Conservation (phyloP, 1,284 basidiomycete species). For the Sporisorium graminicola region DNA sequence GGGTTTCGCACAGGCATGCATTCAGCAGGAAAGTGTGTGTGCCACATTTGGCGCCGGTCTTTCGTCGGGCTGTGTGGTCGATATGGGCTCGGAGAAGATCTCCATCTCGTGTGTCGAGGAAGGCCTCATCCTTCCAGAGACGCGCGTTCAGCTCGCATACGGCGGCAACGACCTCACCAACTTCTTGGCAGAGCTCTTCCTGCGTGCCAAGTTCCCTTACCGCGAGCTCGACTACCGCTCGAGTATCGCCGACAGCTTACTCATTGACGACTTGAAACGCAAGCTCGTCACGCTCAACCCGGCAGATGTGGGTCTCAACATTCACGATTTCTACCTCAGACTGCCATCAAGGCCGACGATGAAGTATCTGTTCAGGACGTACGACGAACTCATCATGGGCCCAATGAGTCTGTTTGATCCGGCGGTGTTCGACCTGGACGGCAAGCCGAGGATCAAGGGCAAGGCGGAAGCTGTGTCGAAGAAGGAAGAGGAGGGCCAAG, state of each 20-base stretch:
- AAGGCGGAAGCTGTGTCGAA: constrained; percentile 14
- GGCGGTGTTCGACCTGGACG: constrained; percentile 87
- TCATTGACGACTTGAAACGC: constrained; percentile 65
- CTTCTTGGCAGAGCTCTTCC: constrained; percentile 84
- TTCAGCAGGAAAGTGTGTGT: constrained; percentile 79
- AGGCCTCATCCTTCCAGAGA: constrained; percentile 87
- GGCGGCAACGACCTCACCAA: constrained; percentile 94
- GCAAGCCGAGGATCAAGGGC: constrained; percentile 73
- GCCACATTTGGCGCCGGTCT: constrained; percentile 96
- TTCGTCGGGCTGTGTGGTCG: constrained; percentile 92
- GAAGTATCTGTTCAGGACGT: constrained; percentile 90
- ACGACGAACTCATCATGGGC: constrained; percentile 95
- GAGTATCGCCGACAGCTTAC: constrained; percentile 56
- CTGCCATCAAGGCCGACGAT: constrained; percentile 80
- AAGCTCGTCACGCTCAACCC: constrained; percentile 65
- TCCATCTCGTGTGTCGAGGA: constrained; percentile 96
- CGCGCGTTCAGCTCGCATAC: constrained; percentile 85
- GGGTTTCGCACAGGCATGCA: constrained; percentile 72
- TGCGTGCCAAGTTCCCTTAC: constrained; percentile 89
- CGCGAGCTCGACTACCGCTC: constrained; percentile 76
- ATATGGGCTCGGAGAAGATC: constrained; percentile 87
- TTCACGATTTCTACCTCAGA: constrained; percentile 81
- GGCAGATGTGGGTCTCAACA: constrained; percentile 65
- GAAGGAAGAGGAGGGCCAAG: constrained; percentile 44
- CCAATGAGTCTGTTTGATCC: constrained; percentile 94